Conservation (phyloP, 2,329 filamentous ascomycete species). For the Thermothelomyces thermophilus region DNA sequence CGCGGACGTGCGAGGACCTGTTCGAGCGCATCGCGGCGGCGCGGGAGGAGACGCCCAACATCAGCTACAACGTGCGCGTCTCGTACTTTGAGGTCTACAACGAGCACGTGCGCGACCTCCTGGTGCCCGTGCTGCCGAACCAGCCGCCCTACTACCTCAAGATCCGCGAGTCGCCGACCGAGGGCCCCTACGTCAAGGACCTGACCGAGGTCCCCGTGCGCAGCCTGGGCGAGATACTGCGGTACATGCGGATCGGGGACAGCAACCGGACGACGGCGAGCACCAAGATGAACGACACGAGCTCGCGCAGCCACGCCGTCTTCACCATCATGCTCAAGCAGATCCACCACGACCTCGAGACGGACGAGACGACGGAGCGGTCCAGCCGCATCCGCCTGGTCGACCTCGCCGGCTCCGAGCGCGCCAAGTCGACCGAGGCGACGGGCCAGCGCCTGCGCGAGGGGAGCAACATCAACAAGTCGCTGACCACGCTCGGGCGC, state of each 20-base stretch:
- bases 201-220: conserved; percentile 88
- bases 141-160: conserved; percentile 88
- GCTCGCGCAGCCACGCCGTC: conserved; percentile 90
- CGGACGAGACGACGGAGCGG: conserved; percentile 95
- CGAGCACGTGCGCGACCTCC: conserved; percentile 91
- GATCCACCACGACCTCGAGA: conserved; percentile 93
- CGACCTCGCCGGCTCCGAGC: conserved; percentile 89
- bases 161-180: conserved; percentile 89
- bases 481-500: conserved; percentile 85
- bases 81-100: conserved; percentile 99
- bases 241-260: conserved; percentile 87
- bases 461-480: conserved; percentile 98
- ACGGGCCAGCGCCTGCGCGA: conserved; percentile 86
- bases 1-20: conserved; percentile 88
- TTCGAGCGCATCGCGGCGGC: conserved; percentile 84
- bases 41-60: conserved; percentile 74
- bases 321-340: conserved; percentile 98
- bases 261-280: conserved; percentile 79
- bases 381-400: conserved; percentile 90
- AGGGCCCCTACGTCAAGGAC: conserved; percentile 95
- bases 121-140: conserved; percentile 64
- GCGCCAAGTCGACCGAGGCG: conserved; percentile 91
- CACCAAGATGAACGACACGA: conserved; percentile 99
- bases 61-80: conserved; percentile 94
- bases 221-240: conserved; percentile 78